phyloP scores from a whole-genome alignment of 1,139 yeast species.

The Debaryomyces sp. region DNA sequence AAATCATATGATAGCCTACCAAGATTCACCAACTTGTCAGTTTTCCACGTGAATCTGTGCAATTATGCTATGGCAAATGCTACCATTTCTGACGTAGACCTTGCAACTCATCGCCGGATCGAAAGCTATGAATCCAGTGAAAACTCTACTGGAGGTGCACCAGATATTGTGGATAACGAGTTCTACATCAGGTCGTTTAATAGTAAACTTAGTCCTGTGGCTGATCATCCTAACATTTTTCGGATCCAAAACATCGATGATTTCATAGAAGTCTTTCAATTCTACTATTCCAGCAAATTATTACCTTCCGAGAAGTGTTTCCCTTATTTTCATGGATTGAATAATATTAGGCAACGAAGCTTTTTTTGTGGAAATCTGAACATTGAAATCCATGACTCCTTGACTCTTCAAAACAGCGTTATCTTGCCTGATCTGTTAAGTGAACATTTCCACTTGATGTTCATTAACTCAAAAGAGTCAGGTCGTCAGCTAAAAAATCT shows the following conservation, averaged over 20 bases:
- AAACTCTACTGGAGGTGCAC: neutral
- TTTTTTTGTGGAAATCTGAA: constrained; percentile 22
- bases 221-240: constrained; percentile 9
- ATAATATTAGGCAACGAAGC: constrained; percentile 29
- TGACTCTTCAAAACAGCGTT: neutral
- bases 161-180: neutral
- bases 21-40: constrained; percentile 2
- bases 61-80: neutral
- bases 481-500: constrained; percentile 3
- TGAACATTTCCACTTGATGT: constrained; percentile 23
- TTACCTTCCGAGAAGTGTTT: constrained; percentile 26
- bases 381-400: constrained; percentile 5
- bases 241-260: constrained; percentile 18
- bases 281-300: constrained; percentile 28
- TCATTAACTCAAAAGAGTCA: constrained; percentile 14
- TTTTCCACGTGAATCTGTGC: neutral
- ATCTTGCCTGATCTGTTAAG: constrained; percentile 6
- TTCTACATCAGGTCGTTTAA: constrained; percentile 10
- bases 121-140: neutral
- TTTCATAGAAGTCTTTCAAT: constrained; percentile 25
- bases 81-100: neutral
- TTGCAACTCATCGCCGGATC: too few relatives aligned
- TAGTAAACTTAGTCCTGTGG: constrained; percentile 3
- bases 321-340: constrained; percentile 43
- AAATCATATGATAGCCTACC: neutral